Evolutionary conservation across 768 basidiomycete genomes (phyloP), one percentile per base, ranked within the genome.

Genomic region (Nidula microcarpa): DNA sequence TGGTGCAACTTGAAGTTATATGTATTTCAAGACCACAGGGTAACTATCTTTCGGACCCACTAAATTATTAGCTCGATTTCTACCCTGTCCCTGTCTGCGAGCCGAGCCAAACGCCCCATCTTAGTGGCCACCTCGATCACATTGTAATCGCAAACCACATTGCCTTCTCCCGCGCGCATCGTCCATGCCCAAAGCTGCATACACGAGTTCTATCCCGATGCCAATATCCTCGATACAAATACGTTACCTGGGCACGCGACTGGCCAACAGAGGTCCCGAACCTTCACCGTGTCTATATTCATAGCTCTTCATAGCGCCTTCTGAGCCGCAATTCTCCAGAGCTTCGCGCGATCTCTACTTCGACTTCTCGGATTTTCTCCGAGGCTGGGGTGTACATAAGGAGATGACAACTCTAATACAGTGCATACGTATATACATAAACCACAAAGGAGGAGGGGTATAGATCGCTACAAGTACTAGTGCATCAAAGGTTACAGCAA

Each of bases 351-450:
- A 46, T 46, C 3, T 41, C 11, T 41, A 30, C 44, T 46, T 46
- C 44, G 51, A 55, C 44, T 55, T 55, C 49, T 34, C 18, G 37
- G 51, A 55, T 52, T 48, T 52, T 51, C 50, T 46, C 44, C 44
- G 44, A 46, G 44, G 18, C 13, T 46, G 44, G 10, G 44, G 16
- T 41, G 11, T 16, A 41, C 39, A 11, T 41, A 41, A 41, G 39
- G 39, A 16, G 39, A 41, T 41, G 16, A 41, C 2, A 41, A 41
- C 39, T 41, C 39, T 41, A 41, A 41, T 41, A 41, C 16, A 11
- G 39, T 11, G 16, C 4, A 16, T 41, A 23, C 39, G 11, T 16
- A 41, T 41, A 41, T 41, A 41, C 39, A 41, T 41, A 41, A 4
- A 23, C 23, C 23, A 23, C 23, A 23, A 23, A 23, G 23, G 23